Evolutionary conservation across 1,139 yeast genomes (phyloP), one percentile per base, ranked within the genome.

Genomic region (Hemisphaericaspora subhashii): DNA sequence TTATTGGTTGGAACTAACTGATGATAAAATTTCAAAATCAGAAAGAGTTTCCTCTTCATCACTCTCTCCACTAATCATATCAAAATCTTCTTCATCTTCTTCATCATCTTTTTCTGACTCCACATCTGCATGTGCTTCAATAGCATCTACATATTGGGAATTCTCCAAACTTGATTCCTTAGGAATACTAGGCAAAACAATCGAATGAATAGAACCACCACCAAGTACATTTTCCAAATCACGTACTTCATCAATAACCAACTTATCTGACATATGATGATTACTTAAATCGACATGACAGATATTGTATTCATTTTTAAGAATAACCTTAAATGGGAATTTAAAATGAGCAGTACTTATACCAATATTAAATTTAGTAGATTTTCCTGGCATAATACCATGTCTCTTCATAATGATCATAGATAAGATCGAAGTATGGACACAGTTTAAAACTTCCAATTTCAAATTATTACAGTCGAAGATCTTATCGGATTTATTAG

Each of bases 1-100:
- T 36, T 34, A 39, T 26, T 43, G 38, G 22, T 47, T 43, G 24
- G 56, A 50, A n/a, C 41, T 50, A 14, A 52, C 53, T 14, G 69
- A 58, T 1, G 74, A 65, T 41, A 70, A 62, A 15, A 70, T 52
- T 44, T 70, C 76, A 46, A 51, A 71, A 45, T 71, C 77, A 3
- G 74, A 68, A 10, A 51, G 62, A 29, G 48, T 41, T 17, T 59
- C 66, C 14, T 53, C 58, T 10, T 51, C 68, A 34, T 54, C 62
- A 24, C 48, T 52, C 11, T 46, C 64, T 27, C 52, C 54, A 43
- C 72, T 66, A 28, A 68, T 55, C 38, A 68, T 49, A 42, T 66
- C 74, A 35, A 59, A 66, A 33, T 64, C 72, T 15, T 27, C 29
- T 12, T 37, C 42, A 11, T 33, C 40, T 14, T 42, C 35, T 14